Conservation (phyloP, 225 moss, liverwort and hornwort genomes). For the Neckera pumila region DNA sequence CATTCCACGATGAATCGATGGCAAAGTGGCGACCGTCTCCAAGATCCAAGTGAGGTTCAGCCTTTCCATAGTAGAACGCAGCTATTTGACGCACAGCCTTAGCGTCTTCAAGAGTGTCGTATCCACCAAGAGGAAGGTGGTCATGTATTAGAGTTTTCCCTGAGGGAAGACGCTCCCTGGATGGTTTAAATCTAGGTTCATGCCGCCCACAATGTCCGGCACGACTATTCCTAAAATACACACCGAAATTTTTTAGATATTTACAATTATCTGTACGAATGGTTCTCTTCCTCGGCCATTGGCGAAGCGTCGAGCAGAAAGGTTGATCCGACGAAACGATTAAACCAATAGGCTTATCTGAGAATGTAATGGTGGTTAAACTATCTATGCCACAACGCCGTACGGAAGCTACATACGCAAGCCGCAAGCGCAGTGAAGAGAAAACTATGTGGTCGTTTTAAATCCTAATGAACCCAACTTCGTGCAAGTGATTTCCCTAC, state of each 20-base stretch:
- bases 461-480: background rate
- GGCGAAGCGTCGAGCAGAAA: too few species aligned
- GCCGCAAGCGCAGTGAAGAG: background rate
- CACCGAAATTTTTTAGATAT: background rate
- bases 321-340: too few species aligned
- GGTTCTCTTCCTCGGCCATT: too few species aligned
- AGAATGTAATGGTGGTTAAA: background rate
- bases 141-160: background rate
- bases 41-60: background rate
- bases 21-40: background rate
- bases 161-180: rapidly evolving
- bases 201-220: background rate
- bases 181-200: background rate
- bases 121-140: background rate
- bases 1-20: background rate
- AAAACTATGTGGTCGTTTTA: background rate
- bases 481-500: background rate
- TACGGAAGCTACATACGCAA: background rate
- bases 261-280: too few species aligned
- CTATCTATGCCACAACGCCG: background rate
- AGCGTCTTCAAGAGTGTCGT: background rate
- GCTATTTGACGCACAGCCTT: background rate
- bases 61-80: background rate
- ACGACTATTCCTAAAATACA: rapidly evolving
- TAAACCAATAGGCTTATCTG: too few species aligned